Conservation (phyloP, 2,329 filamentous ascomycete genomes). For the Grosmannia huntii region DNA sequence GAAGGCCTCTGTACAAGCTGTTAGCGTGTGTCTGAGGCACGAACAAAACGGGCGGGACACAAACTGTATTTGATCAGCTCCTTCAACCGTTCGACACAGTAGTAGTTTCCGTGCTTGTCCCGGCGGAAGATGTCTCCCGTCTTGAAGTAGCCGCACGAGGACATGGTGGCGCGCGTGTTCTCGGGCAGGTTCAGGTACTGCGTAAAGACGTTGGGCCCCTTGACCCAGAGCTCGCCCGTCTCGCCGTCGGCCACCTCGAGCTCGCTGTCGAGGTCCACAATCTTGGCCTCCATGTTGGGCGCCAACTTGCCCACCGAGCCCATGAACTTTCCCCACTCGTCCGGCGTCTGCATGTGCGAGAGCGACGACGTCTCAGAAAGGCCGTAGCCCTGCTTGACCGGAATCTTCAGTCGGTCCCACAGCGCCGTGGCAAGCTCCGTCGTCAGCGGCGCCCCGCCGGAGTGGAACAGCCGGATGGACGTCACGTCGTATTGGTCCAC, state of each 20-base stretch:
- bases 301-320: constrained; percentile 68
- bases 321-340: constrained; percentile 63
- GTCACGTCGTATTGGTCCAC: constrained; percentile 73
- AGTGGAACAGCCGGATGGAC: constrained; percentile 71
- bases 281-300: constrained; percentile 69
- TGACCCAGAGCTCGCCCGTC: constrained; percentile 62
- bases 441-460: constrained; percentile 74
- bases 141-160: constrained; percentile 72
- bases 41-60: constrained; percentile 10
- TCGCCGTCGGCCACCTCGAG: constrained; percentile 41
- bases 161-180: constrained; percentile 58
- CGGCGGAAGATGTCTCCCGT: constrained; percentile 79
- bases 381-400: constrained; percentile 87
- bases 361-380: constrained; percentile 77
- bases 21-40: constrained; percentile 1
- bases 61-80: constrained; percentile 49
- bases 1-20: constrained; percentile 48
- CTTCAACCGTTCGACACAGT: constrained; percentile 78
- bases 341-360: constrained; percentile 60
- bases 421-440: constrained; percentile 66
- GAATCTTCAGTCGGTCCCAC: constrained; percentile 59
- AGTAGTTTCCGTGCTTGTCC: constrained; percentile 69
- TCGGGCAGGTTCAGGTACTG: constrained; percentile 67
- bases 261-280: constrained; percentile 51
- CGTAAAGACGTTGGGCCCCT: constrained; percentile 67